Conservation (phyloP, 179 eudicot species). For the Spergularia azorica region DNA sequence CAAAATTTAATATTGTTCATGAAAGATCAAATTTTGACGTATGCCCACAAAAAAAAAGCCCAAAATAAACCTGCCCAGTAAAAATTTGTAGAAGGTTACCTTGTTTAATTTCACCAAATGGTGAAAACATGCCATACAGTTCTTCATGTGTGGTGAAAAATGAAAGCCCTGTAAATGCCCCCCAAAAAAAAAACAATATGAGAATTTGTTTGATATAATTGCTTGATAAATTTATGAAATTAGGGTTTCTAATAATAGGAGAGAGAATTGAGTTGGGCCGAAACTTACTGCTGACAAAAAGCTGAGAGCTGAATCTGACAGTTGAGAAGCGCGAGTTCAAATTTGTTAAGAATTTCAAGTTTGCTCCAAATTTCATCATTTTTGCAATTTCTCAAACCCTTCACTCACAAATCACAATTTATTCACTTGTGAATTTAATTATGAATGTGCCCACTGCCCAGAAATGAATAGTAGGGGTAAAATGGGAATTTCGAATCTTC, state of each 20-base stretch:
- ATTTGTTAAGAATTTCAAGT: constrained; percentile 2
- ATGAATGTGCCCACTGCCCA: no score
- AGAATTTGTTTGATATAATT: neutral
- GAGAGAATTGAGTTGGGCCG: neutral
- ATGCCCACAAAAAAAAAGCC: neutral
- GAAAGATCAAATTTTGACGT: neutral
- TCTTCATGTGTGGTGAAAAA: constrained; percentile 58
- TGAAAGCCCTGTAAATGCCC: constrained; percentile 53
- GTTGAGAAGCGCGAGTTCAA: constrained; percentile 16
- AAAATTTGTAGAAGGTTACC: constrained; percentile 32
- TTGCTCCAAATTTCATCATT: constrained; percentile 23
- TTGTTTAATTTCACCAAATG: constrained; percentile 57
- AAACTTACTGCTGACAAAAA: constrained; percentile 62
- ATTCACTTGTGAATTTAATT: no score
- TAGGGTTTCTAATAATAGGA: neutral
- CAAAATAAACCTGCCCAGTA: neutral
- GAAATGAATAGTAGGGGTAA: no score
- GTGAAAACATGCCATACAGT: constrained; percentile 52
- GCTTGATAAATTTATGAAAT: neutral
- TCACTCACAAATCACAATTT: no score
- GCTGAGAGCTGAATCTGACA: constrained; percentile 38
- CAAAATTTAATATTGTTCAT: neutral
- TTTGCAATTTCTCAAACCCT: neutral
- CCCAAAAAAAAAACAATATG: neutral
- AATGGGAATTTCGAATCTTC: no score